Evolutionary conservation across 768 basidiomycete species (phyloP).

Genomic region (Ramaria sp.): DNA sequence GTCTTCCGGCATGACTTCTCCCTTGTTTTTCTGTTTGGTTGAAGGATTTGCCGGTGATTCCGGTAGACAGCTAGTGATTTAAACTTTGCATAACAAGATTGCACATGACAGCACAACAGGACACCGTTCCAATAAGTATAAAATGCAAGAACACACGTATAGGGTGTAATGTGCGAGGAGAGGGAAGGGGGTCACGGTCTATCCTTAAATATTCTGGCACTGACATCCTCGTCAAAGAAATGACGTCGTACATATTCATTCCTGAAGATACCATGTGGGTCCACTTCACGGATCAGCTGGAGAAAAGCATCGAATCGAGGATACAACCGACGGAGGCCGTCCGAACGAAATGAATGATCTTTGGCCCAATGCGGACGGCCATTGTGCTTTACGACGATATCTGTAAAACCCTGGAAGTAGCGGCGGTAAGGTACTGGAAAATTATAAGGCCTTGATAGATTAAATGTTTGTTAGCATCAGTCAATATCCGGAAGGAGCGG

Average conservation of each 20-base stretch:
- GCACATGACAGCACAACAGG: not conserved
- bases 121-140: not conserved
- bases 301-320: conserved; percentile 76
- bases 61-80: not conserved
- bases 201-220: conserved; percentile 37
- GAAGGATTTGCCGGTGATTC: not conserved
- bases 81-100: not conserved
- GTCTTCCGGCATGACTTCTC: not conserved
- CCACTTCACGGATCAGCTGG: conserved; percentile 52
- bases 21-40: not conserved
- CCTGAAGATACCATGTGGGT: conserved; percentile 68
- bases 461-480: not conserved
- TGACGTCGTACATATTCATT: conserved; percentile 89
- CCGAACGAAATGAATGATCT: conserved; percentile 65
- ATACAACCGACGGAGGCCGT: conserved; percentile 55
- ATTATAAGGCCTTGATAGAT: conserved; percentile 62
- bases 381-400: conserved; percentile 51
- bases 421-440: conserved; percentile 70
- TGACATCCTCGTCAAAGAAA: conserved; percentile 51
- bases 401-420: conserved; percentile 69
- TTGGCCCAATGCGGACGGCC: conserved; percentile 98
- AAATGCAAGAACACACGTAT: not conserved
- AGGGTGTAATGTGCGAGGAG: not conserved
- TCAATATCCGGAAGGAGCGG: not conserved
- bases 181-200: conserved; percentile 12